Conservation (phyloP, 2,329 filamentous ascomycete genomes). For the Fusarium udum region DNA sequence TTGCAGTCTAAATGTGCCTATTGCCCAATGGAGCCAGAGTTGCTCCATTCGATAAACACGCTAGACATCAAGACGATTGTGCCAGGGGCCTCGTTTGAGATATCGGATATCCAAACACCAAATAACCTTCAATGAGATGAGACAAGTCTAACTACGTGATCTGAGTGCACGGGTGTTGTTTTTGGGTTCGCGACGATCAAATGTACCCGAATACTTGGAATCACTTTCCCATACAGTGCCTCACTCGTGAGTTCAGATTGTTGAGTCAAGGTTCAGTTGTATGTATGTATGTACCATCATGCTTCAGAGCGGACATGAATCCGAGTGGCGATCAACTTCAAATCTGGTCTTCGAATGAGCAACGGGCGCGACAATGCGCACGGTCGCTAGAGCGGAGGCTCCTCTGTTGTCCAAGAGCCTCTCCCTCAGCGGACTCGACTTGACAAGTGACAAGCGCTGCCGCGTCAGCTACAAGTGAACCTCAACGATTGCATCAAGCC, state of each 20-base stretch:
- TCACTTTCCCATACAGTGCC: conserved; percentile 7
- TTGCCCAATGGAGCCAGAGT: conserved; percentile 14
- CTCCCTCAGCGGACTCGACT: not conserved
- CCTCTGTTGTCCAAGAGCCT: conserved; percentile 14
- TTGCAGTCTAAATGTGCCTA: conserved; percentile 9
- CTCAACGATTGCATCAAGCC: conserved; percentile 12
- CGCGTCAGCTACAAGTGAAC: conserved; percentile 27
- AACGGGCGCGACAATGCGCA: conserved; percentile 25
- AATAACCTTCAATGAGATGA: conserved; percentile 3
- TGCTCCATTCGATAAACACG: conserved; percentile 1
- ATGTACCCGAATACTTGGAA: conserved; percentile 16
- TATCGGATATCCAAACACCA: not conserved
- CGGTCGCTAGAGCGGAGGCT: conserved; percentile 10
- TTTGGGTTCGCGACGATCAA: conserved; percentile 16
- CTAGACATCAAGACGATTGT: conserved; percentile 11
- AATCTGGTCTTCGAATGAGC: conserved; percentile 7
- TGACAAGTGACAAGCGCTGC: conserved; percentile 19
- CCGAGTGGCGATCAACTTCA: conserved; percentile 16
- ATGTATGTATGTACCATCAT: not conserved
- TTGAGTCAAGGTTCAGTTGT: conserved; percentile 18
- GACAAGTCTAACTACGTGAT: conserved; percentile 7
- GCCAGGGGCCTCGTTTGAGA: conserved; percentile 9
- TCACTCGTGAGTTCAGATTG: conserved; percentile 13
- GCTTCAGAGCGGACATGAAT: conserved; percentile 9
- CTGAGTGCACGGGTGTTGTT: not conserved